Conservation (phyloP, 768 basidiomycete species). For the Tricholoma hemisulphureum region DNA sequence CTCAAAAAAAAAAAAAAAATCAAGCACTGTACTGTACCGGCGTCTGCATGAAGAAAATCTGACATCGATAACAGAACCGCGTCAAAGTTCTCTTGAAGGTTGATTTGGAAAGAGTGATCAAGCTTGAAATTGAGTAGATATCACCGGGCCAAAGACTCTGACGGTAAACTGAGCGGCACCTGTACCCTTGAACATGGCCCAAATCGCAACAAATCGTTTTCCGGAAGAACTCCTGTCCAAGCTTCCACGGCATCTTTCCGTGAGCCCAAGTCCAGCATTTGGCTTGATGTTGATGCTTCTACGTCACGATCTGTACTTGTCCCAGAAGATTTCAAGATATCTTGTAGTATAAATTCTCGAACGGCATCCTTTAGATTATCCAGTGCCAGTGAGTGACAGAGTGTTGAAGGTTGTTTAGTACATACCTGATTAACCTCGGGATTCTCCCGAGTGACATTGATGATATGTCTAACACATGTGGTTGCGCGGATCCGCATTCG, state of each 20-base stretch:
- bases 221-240: conserved; percentile 1
- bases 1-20: no score
- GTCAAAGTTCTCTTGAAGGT: conserved; percentile 19
- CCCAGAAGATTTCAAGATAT: neutral
- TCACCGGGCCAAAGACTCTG: neutral
- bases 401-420: neutral
- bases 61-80: conserved; percentile 16
- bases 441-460: neutral
- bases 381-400: neutral
- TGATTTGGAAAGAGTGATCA: neutral
- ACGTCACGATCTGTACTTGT: neutral
- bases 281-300: neutral
- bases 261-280: neutral
- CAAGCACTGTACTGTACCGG: conserved; percentile 10
- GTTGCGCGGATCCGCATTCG: neutral
- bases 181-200: conserved; percentile 6
- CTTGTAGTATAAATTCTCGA: conserved; percentile 7
- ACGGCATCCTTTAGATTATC: conserved; percentile 1
- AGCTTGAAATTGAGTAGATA: conserved; percentile 13
- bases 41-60: conserved; percentile 22
- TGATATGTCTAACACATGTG: neutral
- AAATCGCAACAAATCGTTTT: conserved; percentile 15
- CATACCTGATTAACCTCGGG: neutral
- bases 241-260: neutral
- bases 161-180: neutral